Evolutionary conservation across 192 early-diverging fungal genomes (phyloP), one percentile per base, ranked within the genome.

Genomic region (Podila epigama): DNA sequence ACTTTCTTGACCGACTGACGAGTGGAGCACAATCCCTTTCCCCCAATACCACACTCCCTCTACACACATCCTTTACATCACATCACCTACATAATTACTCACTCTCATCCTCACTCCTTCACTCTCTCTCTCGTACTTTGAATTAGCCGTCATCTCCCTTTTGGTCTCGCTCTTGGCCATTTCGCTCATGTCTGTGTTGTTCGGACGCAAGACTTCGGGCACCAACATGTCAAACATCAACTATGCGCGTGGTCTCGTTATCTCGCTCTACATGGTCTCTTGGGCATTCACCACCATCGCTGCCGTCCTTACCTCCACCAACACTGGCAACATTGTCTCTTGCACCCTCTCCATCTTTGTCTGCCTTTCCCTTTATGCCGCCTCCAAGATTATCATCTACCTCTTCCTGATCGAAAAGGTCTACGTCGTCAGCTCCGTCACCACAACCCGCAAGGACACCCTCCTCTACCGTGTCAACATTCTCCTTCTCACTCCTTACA

Each of bases 371-470:
- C 39, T 85, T 1, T 79, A 85, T 48, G 79, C 81, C 4, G 55
- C 58, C 22, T 64, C 72, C 55, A 85, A 85, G 55, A 68, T 85
- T 20, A 54, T 82, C 4, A 66, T 85, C 20, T 85, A 82, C 52
- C 60, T 85, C 10, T 85, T 82, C 52, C 81, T 85, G 52, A 82
- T 81, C 29, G 83, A 85, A 71, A 64, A 66, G 63, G 70, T 73
- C 32, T 66, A 73, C 37, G 63, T 73, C 25, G 70, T 73, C 5
- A 65, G 62, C 22, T 64, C 62, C 25, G 63, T 64, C 63, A 64
- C 63, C 1, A 73, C 57, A 0, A 66, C 71, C 2, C 58, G 83
- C 22, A 63, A 64, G 18, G 60, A 66, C 25, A 78, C 78, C 1
- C 61, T 44, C 52, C 54, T 70, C 6, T 70, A 70, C n/a, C 59